Conservation (phyloP, 2,329 filamentous ascomycete genomes). For the Ampelomyces quisqualis region DNA sequence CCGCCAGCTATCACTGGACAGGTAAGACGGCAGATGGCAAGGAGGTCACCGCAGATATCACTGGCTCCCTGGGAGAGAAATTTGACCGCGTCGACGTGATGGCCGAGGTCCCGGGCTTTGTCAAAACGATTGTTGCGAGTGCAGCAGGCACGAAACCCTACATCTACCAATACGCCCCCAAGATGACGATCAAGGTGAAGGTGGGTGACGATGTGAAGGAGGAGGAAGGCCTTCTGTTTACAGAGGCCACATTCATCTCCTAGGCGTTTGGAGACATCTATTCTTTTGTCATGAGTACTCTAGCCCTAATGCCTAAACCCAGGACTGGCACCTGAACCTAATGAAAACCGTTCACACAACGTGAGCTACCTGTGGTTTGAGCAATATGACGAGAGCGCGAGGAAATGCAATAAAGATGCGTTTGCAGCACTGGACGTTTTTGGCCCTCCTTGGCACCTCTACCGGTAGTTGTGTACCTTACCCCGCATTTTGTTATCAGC, state of each 20-base stretch:
- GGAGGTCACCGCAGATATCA: constrained; percentile 66
- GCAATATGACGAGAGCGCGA: too few species aligned
- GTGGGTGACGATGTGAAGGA: constrained; percentile 74
- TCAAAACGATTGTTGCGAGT: constrained; percentile 88
- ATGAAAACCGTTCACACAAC: constrained; percentile 25
- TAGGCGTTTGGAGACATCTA: constrained; percentile 40
- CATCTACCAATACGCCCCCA: constrained; percentile 89
- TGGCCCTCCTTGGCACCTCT: too few species aligned
- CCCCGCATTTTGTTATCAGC: constrained; percentile 11
- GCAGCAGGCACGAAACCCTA: constrained; percentile 93
- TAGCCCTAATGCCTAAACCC: constrained; percentile 36
- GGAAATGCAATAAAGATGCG: too few species aligned
- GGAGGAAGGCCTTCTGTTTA: constrained; percentile 78
- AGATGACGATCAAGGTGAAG: constrained; percentile 77
- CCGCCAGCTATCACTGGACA: constrained; percentile 73
- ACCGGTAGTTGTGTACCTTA: too few species aligned
- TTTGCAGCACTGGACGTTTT: too few species aligned
- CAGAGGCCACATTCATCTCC: constrained; percentile 95
- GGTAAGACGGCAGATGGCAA: constrained; percentile 77
- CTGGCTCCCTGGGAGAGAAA: constrained; percentile 66
- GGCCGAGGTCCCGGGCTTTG: constrained; percentile 91
- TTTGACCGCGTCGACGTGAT: constrained; percentile 90
- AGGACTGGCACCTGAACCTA: constrained; percentile 41
- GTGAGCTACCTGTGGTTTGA: too few species aligned
- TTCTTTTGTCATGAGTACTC: constrained; percentile 25